Evolutionary conservation across 2,329 filamentous ascomycete genomes (phyloP).

Genomic region (Fusarium fracticaudum): DNA sequence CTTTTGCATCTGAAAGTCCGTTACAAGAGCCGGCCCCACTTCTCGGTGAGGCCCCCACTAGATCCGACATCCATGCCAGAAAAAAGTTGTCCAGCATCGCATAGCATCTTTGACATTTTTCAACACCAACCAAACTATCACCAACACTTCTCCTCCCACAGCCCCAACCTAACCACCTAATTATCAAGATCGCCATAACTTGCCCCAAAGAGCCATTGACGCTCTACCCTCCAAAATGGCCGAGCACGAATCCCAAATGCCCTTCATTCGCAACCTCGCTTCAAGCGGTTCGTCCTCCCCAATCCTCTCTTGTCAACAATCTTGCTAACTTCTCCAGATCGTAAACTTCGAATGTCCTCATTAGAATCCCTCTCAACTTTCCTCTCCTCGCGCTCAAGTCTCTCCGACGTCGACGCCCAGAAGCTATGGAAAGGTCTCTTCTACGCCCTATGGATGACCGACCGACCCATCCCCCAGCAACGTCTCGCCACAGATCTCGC

Average conservation of each 20-base stretch:
- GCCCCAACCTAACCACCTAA: not conserved
- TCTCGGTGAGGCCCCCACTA: constrained; percentile 36
- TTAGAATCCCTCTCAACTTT: constrained; percentile 81
- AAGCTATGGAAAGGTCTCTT: constrained; percentile 97
- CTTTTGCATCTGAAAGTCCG: constrained; percentile 1
- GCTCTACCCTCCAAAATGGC: constrained; percentile 35
- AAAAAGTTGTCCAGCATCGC: constrained; percentile 37
- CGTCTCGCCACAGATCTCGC: constrained; percentile 82
- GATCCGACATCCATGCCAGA: constrained; percentile 36
- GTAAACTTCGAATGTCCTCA: constrained; percentile 79
- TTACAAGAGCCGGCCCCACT: constrained; percentile 21
- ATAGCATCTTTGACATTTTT: constrained; percentile 19
- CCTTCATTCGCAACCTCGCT: constrained; percentile 84
- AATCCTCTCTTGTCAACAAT: not conserved
- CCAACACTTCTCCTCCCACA: not conserved
- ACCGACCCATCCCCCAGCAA: constrained; percentile 89
- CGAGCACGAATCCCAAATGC: constrained; percentile 60
- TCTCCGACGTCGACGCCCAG: constrained; percentile 76
- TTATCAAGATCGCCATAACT: not conserved
- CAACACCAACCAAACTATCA: constrained; percentile 28
- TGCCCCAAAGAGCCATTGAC: constrained; percentile 15
- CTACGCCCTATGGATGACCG: constrained; percentile 93
- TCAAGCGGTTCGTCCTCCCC: constrained; percentile 76
- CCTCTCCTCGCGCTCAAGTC: constrained; percentile 69
- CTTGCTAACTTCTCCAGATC: constrained; percentile 62